These are phyloP conservation scores for Aspergillus piperis DNA, from an alignment of 2,329 filamentous ascomycete genomes.

Conservation along the genomic window DNA sequence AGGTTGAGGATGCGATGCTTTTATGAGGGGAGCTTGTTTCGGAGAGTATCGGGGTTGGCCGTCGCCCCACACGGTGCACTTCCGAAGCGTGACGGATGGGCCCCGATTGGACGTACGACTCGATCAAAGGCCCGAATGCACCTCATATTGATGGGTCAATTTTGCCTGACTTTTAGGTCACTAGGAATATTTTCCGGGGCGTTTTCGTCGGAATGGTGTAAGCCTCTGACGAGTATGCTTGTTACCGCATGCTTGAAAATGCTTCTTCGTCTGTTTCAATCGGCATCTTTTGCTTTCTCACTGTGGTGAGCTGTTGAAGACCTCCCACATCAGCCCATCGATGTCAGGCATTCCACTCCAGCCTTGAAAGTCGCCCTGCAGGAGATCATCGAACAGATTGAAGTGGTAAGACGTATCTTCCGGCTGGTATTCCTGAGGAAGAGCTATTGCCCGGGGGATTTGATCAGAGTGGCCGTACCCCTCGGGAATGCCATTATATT, in stretches of 20 bases:
- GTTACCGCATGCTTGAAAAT: background rate
- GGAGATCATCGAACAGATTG: slow-evolving; percentile 26
- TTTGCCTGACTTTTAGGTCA: too few relatives aligned
- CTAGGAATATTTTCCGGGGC: too few relatives aligned
- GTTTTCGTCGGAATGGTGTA: too few relatives aligned
- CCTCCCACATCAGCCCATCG: slow-evolving; percentile 33
- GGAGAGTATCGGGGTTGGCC: background rate
- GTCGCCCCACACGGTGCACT: background rate
- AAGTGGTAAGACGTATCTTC: background rate
- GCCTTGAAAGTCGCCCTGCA: slow-evolving; percentile 27
- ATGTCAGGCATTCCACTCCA: slow-evolving; percentile 30
- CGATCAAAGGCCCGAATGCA: background rate
- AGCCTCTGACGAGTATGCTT: too few relatives aligned
- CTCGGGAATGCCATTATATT: background rate
- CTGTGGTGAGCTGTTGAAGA: slow-evolving; percentile 19
- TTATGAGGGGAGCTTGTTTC: background rate
- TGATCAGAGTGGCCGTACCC: background rate
- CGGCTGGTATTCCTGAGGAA: background rate
- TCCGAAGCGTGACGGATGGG: background rate
- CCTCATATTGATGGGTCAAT: too few relatives aligned
- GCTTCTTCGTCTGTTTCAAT: background rate
- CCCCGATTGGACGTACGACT: background rate
- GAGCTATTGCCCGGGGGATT: too few relatives aligned
- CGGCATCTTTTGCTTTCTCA: background rate
- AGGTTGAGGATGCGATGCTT: background rate